These are phyloP conservation scores for Leishmania aethiopica DNA, from an alignment of 208 protist genomes.

Conservation along the genomic window DNA sequence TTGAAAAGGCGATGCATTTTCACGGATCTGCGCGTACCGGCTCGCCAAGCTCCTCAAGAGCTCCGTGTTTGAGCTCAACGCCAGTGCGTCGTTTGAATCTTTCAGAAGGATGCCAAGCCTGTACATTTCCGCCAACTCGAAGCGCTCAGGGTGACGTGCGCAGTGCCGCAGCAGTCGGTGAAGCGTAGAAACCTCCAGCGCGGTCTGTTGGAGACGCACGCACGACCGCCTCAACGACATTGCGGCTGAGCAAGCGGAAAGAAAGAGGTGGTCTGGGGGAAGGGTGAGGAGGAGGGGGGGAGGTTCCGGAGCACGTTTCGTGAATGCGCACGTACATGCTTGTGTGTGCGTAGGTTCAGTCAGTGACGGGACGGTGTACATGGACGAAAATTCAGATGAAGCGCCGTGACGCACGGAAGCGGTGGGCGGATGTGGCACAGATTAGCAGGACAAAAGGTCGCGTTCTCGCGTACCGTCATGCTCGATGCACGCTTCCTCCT, in stretches of 20 bases:
- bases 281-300: background rate
- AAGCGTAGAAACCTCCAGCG: constrained; percentile 1
- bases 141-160: constrained; percentile 8
- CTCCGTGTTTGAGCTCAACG: background rate
- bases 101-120: constrained; percentile 30
- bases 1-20: constrained; percentile 23
- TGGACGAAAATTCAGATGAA: background rate
- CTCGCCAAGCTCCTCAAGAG: background rate
- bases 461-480: background rate
- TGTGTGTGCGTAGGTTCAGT: background rate
- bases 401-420: background rate
- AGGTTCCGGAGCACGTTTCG: background rate
- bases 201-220: background rate
- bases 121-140: constrained; percentile 31
- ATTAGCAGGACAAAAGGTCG: too few species aligned
- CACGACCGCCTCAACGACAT: background rate
- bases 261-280: background rate
- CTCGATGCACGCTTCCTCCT: background rate
- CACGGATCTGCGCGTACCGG: constrained; percentile 22
- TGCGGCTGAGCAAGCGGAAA: background rate
- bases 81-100: constrained; percentile 21
- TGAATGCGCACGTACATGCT: too few species aligned
- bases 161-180: constrained; percentile 17
- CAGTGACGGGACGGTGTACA: background rate
- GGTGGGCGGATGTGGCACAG: too few species aligned